Evolutionary conservation across 2,329 filamentous ascomycete genomes (phyloP), one percentile per base, ranked within the genome.

Genomic region (Emergomyces pasteurianus): DNA sequence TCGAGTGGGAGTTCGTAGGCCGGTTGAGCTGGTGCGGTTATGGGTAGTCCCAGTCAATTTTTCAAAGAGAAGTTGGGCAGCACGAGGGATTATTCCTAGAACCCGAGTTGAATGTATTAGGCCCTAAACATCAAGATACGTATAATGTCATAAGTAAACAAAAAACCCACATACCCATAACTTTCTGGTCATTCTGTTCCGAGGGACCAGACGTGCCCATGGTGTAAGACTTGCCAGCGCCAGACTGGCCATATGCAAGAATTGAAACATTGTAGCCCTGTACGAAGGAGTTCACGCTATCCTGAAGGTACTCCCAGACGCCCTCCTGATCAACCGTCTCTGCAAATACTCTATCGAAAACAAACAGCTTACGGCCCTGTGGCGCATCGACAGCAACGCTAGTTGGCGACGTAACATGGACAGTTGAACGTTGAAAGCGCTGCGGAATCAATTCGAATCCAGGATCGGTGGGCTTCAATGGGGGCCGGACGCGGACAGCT

Each of bases 261-360:
- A 99, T 85, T 3, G 94, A 99, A 62, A 99, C 94, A 83, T 99
- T 99, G 82, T 97, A 99, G 60, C 94, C 94, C 71, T 96, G 90
- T 1, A 94, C 79, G 68, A 99, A 99, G 2, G 92, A 89, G 67
- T 81, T 85, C 67, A 97, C 88, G 68, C 91, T 95, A 67, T 99
- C 94, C 64, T 85, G 85, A 56, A 99, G 80, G 70, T 99, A 99
- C 54, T 96, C 89, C 89, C 92, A 99, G 54, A 99, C 78, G 54
- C 92, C 92, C 66, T 94, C 88, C 73, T 99, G 94, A 62, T 84
- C 82, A 8, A 91, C 81, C 1, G 94, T 87, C 67, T 92, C 86
- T 38, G 86, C 83, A 71, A 99, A 99, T 5, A 99, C 92, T 63
- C 91, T 87, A 75, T 99, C 94, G 72, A 99, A 99, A 23, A 97